These are phyloP conservation scores for Brachypodium distachyon DNA, from an alignment of 202 grass and related monocot genomes.

Conservation along the genomic window DNA sequence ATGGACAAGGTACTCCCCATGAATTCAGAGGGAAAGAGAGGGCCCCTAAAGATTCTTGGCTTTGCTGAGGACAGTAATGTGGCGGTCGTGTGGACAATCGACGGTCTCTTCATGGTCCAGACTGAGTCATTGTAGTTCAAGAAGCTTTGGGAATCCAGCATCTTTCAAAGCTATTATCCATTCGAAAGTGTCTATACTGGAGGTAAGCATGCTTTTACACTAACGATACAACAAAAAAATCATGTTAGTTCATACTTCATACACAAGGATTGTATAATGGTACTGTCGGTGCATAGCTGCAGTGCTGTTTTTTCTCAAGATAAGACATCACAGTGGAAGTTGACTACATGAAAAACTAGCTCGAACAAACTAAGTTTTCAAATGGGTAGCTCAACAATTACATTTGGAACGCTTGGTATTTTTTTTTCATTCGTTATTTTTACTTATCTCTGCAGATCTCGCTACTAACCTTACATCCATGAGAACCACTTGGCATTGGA, in stretches of 20 bases:
- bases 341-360: background rate
- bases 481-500: background rate
- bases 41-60: background rate
- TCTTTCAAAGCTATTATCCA: background rate
- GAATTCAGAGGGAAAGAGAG: too few species aligned
- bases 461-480: background rate
- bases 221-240: background rate
- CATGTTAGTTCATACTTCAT: too few species aligned
- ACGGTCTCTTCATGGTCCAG: background rate
- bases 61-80: background rate
- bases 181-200: background rate
- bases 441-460: background rate
- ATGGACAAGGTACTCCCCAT: background rate
- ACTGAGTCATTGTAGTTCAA: background rate
- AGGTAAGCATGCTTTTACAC: background rate
- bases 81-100: background rate
- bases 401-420: background rate
- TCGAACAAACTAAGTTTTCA: background rate
- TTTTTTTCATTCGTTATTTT: background rate
- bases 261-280: background rate
- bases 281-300: background rate
- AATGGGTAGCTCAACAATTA: background rate
- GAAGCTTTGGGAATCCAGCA: background rate
- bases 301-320: background rate
- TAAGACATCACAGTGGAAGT: background rate